Evolutionary conservation across 371 early-diverging fungal genomes (phyloP), one percentile per base, ranked within the genome.

Genomic region (Syncephalastrum racemosum): DNA sequence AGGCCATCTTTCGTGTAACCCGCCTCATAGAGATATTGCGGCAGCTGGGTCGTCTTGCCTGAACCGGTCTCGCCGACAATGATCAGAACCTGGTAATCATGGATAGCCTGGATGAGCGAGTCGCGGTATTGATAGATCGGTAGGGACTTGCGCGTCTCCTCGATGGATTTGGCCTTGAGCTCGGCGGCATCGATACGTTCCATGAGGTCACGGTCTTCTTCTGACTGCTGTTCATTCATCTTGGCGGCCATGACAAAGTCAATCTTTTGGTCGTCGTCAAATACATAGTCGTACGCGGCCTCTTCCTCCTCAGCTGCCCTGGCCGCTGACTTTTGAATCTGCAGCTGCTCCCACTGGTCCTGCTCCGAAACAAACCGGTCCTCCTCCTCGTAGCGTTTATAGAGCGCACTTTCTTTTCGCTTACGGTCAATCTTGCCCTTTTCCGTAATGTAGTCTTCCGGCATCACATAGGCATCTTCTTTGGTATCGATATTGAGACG

Each of bases 11-110:
- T 88, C 27, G 93, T 91, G 59, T 91, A 96, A 8, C 97, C 97
- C 13, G 91, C 93, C 65, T 99, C 99, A 61, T 90, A 87, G 14
- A 99, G 74, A 68, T 99, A 99, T 72, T 99, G 99, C 3, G 99
- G 97, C 20, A 99, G 80, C 73, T 99, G 99, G 4, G 99, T 99
- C 0, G 99, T 99, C 69, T 99, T 99, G 8, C 99, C 99, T 6
- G 96, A 95, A 13, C 99, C 99, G 3, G 99, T 99, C 69, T 98
- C 98, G 42, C 99, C 99, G 12, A 95, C 95, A 58, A 99, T 89
- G 60, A 99, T 84, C 10, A 98, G 59, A 0, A 95, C 90, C 65
- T 92, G 96, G 63, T 81, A 84, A n/a, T 90, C 76, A 23, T 91
- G 80, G 16, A 99, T 83, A 3, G 96, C 94, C 0, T 87, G 79